A percentile compares a stretch with the other conserved stretches of the same genome.
Conservation (phyloP, 148 eudicot genomes). For the Cornus kousa region DNA sequence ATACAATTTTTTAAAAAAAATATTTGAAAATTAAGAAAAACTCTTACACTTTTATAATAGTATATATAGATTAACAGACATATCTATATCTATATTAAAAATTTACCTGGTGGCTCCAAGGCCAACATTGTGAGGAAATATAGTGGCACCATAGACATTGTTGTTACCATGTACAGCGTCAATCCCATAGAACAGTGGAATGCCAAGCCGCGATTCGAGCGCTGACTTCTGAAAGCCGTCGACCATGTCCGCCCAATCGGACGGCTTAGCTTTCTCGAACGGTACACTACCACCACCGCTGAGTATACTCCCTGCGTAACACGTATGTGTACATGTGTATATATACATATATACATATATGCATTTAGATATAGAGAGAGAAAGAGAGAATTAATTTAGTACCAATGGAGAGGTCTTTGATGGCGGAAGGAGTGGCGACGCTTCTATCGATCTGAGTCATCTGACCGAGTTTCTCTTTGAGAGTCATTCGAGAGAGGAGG, state of each 20-base stretch:
- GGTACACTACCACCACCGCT: slow-evolving; percentile 23
- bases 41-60: no score
- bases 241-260: slow-evolving; percentile 75
- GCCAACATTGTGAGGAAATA: slow-evolving; percentile 77
- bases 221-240: slow-evolving; percentile 63
- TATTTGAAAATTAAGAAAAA: no score
- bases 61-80: no score
- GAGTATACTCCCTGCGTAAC: slow-evolving; percentile 44
- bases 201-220: slow-evolving; percentile 62
- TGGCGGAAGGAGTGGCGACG: slow-evolving; percentile 52
- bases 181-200: slow-evolving; percentile 69
- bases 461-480: slow-evolving; percentile 83
- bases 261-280: slow-evolving; percentile 44
- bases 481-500: slow-evolving; percentile 74
- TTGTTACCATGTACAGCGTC: slow-evolving; percentile 86
- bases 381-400: background rate
- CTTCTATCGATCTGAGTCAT: slow-evolving; percentile 85
- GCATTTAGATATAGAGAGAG: background rate
- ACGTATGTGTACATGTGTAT: background rate
- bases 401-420: slow-evolving; percentile 65
- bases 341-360: background rate
- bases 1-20: no score
- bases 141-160: slow-evolving; percentile 70
- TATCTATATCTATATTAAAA: no score
- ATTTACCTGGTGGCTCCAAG: slow-evolving; percentile 84